Base-by-base conservation (phyloP, 2,329 filamentous ascomycete species). In the Mycocentrospora acerina region DNA sequence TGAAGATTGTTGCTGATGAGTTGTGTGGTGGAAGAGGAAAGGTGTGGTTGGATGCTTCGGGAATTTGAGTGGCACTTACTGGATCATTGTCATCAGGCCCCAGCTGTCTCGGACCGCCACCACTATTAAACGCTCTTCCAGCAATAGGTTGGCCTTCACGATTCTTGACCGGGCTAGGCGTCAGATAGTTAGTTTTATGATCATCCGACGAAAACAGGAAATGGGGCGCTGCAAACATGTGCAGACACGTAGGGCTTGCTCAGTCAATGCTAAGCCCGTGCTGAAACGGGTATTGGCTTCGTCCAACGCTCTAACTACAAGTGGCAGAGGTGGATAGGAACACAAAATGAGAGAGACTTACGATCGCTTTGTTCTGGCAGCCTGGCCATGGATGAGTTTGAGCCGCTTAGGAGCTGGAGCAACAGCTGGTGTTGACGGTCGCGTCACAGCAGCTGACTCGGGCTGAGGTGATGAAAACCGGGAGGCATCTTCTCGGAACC, bases 81-180 rank as follows among this genome's bases (percentile, higher is more conserved):
- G 71, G 70, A 66, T 74, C 70, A 62, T 73, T 72, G 71, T 73
- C 73, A 66, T 81, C 81, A 65, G 68, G 80, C 61, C 76, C 74
- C 57, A 78, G 70, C 51, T 82, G 80, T 66, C 75, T 79, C 53
- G 80, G 76, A 67, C 84, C 83, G 66, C 81, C 82, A 71, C 77
- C 77, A 43, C 60, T 57, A 38, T 46, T 60, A 35, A 60, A 62
- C 53, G 84, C 79, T 62, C 87, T 76, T 57, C 85, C 86, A 63
- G 83, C 83, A 53, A 82, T 79, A 50, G 81, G 80, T 53, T 82
- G 51, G 51, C 41, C 80, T 45, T 77, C 76, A 67, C 84, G 85
- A 71, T 86, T 88, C 73, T 90, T 90, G 67, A 85, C 77, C 29
- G 86, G 86, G 52, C 86, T 90, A 62, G 47, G 42, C 49, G 55